Base-by-base conservation (phyloP, 2,329 filamentous ascomycete genomes). In the Aurifilum marmelostoma region DNA sequence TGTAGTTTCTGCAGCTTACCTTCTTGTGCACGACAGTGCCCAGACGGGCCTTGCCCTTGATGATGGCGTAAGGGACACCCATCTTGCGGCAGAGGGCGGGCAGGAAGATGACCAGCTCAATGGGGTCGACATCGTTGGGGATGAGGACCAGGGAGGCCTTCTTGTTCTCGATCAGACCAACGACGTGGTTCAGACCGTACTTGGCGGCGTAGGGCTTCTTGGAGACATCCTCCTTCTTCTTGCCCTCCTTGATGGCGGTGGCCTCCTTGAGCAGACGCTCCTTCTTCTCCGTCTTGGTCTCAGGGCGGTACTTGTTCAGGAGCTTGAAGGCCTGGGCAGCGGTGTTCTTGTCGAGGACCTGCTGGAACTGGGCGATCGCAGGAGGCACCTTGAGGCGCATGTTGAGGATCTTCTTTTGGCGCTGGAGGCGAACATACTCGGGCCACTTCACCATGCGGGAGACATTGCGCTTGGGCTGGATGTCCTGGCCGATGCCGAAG, bases 211-310 rank as follows among this genome's bases (percentile, higher is more conserved):
- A 99, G 80, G 96, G 96, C 92, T 99, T 99, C 93, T 98, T 98
- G 92, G 89, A 93, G 82, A 97, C 95, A 79, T 97, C 94, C 89
- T 99, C 97, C 92, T 98, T 98, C 92, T 98, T 99, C 92, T 98
- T 97, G 84, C 97, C 96, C 85, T 98, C 94, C 83, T 94, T 91
- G 83, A 99, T 90, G 79, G 96, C 97, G 78, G 94, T 97, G 75
- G 97, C 96, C 90, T 99, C 96, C 89, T 97, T 94, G 83, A 92
- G 90, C 75, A 99, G 89, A 86, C 96, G 94, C 88, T 99, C 97
- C 91, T 98, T 99, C 93, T 99, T 99, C 91, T 98, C 95, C 78
- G 88, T 87, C 91, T 97, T 98, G 84, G 93, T 97, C 90, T 99
- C 96, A 76, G 96, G 96, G 79, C 95, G 94, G 92, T 99, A 99